Evolutionary conservation across 345 rosid species (phyloP), one percentile per base, ranked within the genome.

Genomic region (Lepidium africanum): DNA sequence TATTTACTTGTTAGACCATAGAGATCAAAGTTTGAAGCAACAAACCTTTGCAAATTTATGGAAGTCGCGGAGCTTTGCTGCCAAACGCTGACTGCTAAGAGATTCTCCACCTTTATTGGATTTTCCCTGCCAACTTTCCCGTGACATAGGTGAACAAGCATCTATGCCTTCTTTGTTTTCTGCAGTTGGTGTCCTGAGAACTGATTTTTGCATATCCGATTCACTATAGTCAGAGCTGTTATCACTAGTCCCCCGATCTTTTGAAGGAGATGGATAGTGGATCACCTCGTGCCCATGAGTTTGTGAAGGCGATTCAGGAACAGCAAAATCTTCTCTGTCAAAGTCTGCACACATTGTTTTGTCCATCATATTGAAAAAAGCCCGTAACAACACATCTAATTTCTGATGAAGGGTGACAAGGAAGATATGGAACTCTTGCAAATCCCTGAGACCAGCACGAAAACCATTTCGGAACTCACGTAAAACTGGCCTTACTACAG

Each of bases 11-110:
- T 42, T 16, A 13, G 25, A 17, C 43, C 55, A 51, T 12, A 25
- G 11, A 23, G 48, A 53, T 35, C 49, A 52, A 67, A 52, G 63
- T 39, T 9, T 7, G n/a, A 56, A 62, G 71, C 9, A 11, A 71
- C 83, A 10, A 76, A 93, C 97, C 99, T 91, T 91, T 37, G 99
- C 97, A 82, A 75, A 85, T 76, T 95, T 95, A 65, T 91, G 93
- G 64, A 95, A 89, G 82, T 91, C 99, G 6, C 97, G 91, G 33
- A 95, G 90, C 77, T 95, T 95, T 63, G 93, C 76, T 25, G 97
- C 89, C 76, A 95, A 70, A 59, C 93, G 91, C 69, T 86, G 75
- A 83, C 87, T 83, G 40, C 88, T 90, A 51, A 81, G 73, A 67
- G 84, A 84, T 54, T 93, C 99, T 36, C 82, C 92, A 55, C 89